Evolutionary conservation across 495 filamentous ascomycete species (phyloP).

Genomic region (Trichoderma gamsii): DNA sequence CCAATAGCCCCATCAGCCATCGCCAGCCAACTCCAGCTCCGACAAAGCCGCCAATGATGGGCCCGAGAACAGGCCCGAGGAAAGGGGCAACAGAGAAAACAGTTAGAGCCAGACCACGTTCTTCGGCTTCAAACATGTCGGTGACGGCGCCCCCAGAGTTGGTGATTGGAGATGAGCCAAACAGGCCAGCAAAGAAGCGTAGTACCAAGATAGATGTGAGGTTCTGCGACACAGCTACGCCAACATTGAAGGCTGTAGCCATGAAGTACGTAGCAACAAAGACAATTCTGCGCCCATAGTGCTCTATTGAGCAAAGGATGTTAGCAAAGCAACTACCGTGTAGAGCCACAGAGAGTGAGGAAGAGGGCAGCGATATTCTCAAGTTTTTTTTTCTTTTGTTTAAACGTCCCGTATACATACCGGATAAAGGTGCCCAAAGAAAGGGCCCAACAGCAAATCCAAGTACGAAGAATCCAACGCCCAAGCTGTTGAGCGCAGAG

Average conservation of each 20-base stretch:
- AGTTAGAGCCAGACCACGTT: constrained; percentile 64
- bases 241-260: constrained; percentile 46
- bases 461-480: constrained; percentile 24
- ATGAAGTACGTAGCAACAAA: constrained; percentile 48
- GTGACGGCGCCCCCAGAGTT: constrained; percentile 72
- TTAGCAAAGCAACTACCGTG: no score
- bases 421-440: constrained; percentile 25
- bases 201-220: constrained; percentile 48
- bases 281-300: no score
- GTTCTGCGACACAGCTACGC: constrained; percentile 42
- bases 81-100: constrained; percentile 49
- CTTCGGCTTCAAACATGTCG: constrained; percentile 63
- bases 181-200: constrained; percentile 69
- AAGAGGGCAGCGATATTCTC: constrained; percentile 40
- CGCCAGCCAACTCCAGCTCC: constrained; percentile 51
- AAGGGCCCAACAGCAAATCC: constrained; percentile 45
- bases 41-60: constrained; percentile 56
- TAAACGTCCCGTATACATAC: not conserved
- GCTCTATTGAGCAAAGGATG: no score
- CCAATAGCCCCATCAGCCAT: constrained; percentile 44
- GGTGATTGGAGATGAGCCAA: constrained; percentile 69
- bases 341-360: constrained; percentile 15
- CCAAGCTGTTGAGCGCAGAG: no score
- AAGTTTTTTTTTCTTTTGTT: not conserved
- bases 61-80: constrained; percentile 49